Evolutionary conservation across 345 rosid species (phyloP).

Genomic region (Ceriops zippeliana): DNA sequence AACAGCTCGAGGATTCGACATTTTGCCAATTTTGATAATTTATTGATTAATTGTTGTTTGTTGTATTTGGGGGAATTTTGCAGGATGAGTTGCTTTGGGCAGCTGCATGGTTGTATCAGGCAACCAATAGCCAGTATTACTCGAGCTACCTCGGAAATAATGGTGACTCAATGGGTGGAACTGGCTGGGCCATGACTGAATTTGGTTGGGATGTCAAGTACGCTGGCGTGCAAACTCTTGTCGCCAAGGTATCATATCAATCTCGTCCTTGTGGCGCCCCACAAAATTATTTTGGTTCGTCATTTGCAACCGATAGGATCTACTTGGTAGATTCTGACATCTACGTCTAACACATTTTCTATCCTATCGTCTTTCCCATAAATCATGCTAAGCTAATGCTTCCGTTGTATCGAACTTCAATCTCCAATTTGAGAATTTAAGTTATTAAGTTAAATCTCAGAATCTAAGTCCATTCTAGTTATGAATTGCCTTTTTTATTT

Average conservation of each 20-base stretch:
- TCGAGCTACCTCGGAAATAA: slow-evolving; percentile 78
- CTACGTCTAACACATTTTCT: too few relatives aligned
- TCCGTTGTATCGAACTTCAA: too few relatives aligned
- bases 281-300: too few relatives aligned
- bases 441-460: too few relatives aligned
- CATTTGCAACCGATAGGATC: too few relatives aligned
- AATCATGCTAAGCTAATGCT: too few relatives aligned
- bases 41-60: not conserved
- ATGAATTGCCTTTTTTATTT: too few relatives aligned
- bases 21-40: not conserved
- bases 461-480: too few relatives aligned
- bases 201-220: slow-evolving; percentile 98
- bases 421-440: too few relatives aligned
- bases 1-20: not conserved
- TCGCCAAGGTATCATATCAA: slow-evolving; percentile 59
- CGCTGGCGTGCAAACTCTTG: slow-evolving; percentile 92
- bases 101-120: slow-evolving; percentile 94
- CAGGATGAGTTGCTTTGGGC: slow-evolving; percentile 98
- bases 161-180: slow-evolving; percentile 86
- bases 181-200: slow-evolving; percentile 91
- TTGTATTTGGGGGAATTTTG: slow-evolving; percentile 2
- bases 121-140: slow-evolving; percentile 67
- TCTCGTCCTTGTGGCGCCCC: not conserved
- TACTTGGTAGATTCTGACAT: too few relatives aligned
- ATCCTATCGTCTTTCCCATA: too few relatives aligned